Base-by-base conservation (phyloP, 2,329 filamentous ascomycete genomes). In the Albifimbria verrucaria region DNA sequence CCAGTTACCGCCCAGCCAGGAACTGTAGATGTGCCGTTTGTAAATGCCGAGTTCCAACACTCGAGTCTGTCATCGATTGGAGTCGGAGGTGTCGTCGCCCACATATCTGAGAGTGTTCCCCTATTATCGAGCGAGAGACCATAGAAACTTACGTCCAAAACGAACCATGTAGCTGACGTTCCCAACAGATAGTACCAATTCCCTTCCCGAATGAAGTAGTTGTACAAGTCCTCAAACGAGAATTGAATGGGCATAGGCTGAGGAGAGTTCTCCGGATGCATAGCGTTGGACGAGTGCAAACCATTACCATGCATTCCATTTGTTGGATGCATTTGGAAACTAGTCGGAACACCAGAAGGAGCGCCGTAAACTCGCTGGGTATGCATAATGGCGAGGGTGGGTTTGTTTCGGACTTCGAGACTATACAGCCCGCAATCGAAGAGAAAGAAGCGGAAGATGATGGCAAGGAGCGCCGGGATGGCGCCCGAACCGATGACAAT, bases 401-500 rank as follows among this genome's bases (percentile, higher is more conserved):
- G 79, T 59, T 86, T 83, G 61, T 81, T 79, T 57, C 83, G 82
- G 57, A 88, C 83, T 59, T 88, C 85, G 24, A 87, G 77, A 10
- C 81, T 80, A 66, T 85, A 88, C 26, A 86, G 74, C 4, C 84
- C 84, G 52, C 81, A 85, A 64, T 88, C 85, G 36, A 83, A 85
- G 42, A 88, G 79, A 57, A 84, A 83, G 64, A 88, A 84, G 18
- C 85, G 81, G 60, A 87, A 87, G 39, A 85, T 73, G 54, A 86
- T 82, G 58, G 85, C 85, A 9, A 88, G 71, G 12, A 84, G 70
- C 4, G 83, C 85, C 0, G 85, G 85, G 0, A 87, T 74, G 9
- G 83, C 83, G 7, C 85, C 85, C 0, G 85, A 80, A 2, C 83
- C 85, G 57, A 87, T 81, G 25, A 88, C 82, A 61, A 86, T 86